Conservation (phyloP, 345 rosid species). For the Litchi chinensis region DNA sequence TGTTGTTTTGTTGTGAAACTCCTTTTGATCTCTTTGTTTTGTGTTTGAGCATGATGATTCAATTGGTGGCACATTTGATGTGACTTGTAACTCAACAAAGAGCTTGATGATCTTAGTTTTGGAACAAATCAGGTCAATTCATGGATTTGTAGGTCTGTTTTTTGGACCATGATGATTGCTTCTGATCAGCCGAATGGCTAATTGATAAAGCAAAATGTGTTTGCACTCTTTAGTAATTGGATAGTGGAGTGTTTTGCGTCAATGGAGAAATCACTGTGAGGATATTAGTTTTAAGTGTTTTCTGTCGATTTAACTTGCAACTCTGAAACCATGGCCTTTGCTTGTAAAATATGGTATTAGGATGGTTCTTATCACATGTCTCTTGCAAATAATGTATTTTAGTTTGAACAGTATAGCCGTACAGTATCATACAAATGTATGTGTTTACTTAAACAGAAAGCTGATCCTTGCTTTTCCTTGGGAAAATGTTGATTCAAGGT, state of each 20-base stretch:
- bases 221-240: not conserved
- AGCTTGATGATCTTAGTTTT: slow-evolving; percentile 11
- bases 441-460: not conserved
- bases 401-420: slow-evolving; percentile 5
- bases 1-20: slow-evolving; percentile 5
- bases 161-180: not conserved
- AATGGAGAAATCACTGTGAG: not conserved
- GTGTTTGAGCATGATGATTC: slow-evolving; percentile 1
- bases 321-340: slow-evolving; percentile 2
- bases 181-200: slow-evolving; percentile 12
- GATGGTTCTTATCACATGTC: not conserved
- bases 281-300: not conserved
- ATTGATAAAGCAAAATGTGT: slow-evolving; percentile 6
- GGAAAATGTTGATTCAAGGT: slow-evolving; percentile 18
- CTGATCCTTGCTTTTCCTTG: not conserved
- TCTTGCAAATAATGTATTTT: slow-evolving; percentile 7
- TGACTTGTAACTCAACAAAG: slow-evolving; percentile 9
- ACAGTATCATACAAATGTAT: slow-evolving; percentile 1
- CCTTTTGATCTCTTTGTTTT: not conserved
- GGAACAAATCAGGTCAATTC: not conserved
- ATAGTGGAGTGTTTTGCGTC: not conserved
- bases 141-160: not conserved
- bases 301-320: not conserved
- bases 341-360: not conserved
- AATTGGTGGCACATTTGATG: not conserved